Evolutionary conservation across 176 grass and related monocot species (phyloP).

Genomic region (Themeda triandra): DNA sequence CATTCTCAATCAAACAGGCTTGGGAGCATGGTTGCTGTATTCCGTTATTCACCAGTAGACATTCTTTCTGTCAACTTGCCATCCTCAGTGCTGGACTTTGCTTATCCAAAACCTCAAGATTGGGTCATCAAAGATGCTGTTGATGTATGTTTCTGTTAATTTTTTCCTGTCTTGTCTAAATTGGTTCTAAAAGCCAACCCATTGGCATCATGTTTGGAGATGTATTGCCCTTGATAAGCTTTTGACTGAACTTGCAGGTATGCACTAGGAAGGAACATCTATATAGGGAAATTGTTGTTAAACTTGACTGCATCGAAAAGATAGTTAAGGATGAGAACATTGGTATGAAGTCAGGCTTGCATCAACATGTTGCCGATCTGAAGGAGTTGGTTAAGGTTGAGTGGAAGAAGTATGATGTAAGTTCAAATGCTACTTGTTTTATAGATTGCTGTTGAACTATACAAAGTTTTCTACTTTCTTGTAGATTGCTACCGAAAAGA

Average conservation of each 20-base stretch:
- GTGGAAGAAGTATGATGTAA: conserved; percentile 80
- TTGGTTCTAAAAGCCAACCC: background rate
- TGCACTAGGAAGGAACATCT: conserved; percentile 44
- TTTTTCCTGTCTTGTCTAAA: background rate
- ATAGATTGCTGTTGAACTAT: conserved; percentile 5
- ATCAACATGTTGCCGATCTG: conserved; percentile 55
- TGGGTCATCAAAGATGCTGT: conserved; percentile 75
- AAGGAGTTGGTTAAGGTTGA: conserved; percentile 68
- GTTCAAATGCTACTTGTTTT: conserved; percentile 35
- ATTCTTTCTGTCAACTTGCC: conserved; percentile 91
- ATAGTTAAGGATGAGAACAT: conserved; percentile 47
- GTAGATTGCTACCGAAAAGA: background rate
- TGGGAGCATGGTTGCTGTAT: conserved; percentile 94
- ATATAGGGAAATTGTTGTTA: conserved; percentile 53
- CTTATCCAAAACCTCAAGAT: conserved; percentile 44
- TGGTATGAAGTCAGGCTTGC: conserved; percentile 58
- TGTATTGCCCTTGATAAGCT: conserved; percentile 15
- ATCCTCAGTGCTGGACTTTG: conserved; percentile 73
- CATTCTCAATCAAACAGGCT: conserved; percentile 49
- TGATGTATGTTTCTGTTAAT: conserved; percentile 59
- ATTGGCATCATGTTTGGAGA: conserved; percentile 29
- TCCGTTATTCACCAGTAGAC: conserved; percentile 89
- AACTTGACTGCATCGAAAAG: conserved; percentile 63
- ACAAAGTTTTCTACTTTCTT: background rate
- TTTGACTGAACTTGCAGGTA: conserved; percentile 53